phyloP scores from a whole-genome alignment of 73 alveolate species.

The Urostyla sp. region DNA sequence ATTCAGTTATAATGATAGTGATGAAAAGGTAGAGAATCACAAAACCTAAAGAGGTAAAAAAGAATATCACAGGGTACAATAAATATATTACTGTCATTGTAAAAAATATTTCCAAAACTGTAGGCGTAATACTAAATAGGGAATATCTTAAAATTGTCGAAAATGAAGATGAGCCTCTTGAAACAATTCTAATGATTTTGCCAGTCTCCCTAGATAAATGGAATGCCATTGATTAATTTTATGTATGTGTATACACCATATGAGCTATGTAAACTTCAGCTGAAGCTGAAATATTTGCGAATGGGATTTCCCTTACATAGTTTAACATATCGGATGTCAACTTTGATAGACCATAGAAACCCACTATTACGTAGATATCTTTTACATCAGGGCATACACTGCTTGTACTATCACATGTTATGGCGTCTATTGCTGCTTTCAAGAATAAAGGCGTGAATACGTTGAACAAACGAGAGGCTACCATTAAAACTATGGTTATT shows the following conservation, averaged over 20 bases:
- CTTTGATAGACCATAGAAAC: constrained; percentile 47
- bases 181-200: constrained; percentile 57
- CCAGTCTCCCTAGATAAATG: constrained; percentile 80
- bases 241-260: constrained; percentile 68
- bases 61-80: constrained; percentile 43
- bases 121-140: constrained; percentile 60
- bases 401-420: constrained; percentile 8
- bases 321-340: constrained; percentile 60
- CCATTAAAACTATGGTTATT: constrained; percentile 34
- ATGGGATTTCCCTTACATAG: constrained; percentile 66
- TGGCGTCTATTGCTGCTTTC: constrained; percentile 56
- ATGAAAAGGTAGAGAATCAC: constrained; percentile 53
- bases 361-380: constrained; percentile 33
- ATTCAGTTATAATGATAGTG: constrained; percentile 68
- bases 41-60: constrained; percentile 22
- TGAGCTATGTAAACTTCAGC: constrained; percentile 67
- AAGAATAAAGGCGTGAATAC: constrained; percentile 64
- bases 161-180: constrained; percentile 71
- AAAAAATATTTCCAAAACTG: constrained; percentile 56
- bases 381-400: not conserved
- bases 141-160: constrained; percentile 48
- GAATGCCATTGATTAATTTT: constrained; percentile 61
- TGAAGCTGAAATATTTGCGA: constrained; percentile 70
- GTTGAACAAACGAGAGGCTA: constrained; percentile 43
- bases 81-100: constrained; percentile 25